A percentile compares a stretch with the other conserved stretches of the same genome.
Evolutionary conservation across 306 rosid genomes (phyloP).

Genomic region (Leucaena leucocephala): DNA sequence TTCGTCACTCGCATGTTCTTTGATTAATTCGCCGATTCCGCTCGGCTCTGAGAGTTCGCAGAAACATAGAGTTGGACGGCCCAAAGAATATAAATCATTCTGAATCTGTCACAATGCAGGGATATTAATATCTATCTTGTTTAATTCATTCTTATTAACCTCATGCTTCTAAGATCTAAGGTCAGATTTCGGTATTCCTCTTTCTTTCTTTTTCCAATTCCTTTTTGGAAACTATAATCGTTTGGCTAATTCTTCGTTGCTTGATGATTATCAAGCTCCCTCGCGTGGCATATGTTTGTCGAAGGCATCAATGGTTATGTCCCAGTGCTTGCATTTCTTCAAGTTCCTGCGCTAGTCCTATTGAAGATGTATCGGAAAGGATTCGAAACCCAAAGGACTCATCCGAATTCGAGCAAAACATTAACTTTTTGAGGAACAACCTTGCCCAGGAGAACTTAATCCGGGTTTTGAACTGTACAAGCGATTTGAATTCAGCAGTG

Average conservation of each 20-base stretch:
- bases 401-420: slow-evolving; percentile 52
- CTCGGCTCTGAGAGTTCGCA: not conserved
- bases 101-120: not conserved
- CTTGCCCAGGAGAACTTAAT: slow-evolving; percentile 63
- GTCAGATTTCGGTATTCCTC: slow-evolving; percentile 45
- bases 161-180: slow-evolving; percentile 48
- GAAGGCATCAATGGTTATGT: slow-evolving; percentile 56
- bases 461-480: slow-evolving; percentile 57
- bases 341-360: slow-evolving; percentile 37
- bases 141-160: not conserved
- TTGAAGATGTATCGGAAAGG: slow-evolving; percentile 53
- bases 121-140: not conserved
- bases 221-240: slow-evolving; percentile 22
- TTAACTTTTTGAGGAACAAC: slow-evolving; percentile 53
- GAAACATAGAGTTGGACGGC: not conserved
- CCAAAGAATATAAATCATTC: not conserved
- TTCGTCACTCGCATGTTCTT: not conserved
- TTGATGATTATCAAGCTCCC: slow-evolving; percentile 69
- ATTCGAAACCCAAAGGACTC: slow-evolving; percentile 41
- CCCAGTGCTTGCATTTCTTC: slow-evolving; percentile 54
- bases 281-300: slow-evolving; percentile 50
- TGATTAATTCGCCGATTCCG: not conserved
- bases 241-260: slow-evolving; percentile 31
- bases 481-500: slow-evolving; percentile 64
- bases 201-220: not conserved